Percentiles rank a stretch among this genome's conserved stretches.
Evolutionary conservation across 495 filamentous ascomycete genomes (phyloP).

Genomic region (Collariella sp.): DNA sequence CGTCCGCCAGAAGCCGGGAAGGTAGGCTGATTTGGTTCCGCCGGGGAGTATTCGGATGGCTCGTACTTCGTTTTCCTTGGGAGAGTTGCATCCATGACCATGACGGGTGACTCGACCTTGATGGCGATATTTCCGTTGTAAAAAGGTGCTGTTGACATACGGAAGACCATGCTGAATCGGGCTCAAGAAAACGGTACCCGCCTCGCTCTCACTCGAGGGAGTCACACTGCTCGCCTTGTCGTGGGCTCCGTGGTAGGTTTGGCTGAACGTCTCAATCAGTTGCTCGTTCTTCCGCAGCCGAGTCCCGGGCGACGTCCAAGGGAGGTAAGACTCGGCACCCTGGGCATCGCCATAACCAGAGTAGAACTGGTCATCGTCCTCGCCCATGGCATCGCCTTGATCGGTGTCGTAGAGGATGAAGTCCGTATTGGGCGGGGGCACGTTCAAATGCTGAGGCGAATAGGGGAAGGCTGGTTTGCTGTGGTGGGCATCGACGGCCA

Average conservation of each 20-base stretch:
- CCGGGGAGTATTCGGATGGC: neutral
- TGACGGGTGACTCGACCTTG: constrained; percentile 2
- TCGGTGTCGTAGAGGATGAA: constrained; percentile 20
- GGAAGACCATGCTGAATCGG: neutral
- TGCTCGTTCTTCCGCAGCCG: constrained; percentile 24
- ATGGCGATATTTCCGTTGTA: neutral
- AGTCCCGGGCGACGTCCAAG: constrained; percentile 28
- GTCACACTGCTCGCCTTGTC: neutral
- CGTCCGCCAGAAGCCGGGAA: neutral
- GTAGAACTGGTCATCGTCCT: constrained; percentile 17
- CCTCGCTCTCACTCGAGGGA: neutral
- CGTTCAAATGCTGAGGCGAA: constrained; percentile 1
- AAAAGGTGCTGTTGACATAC: neutral
- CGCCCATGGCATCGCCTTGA: constrained; percentile 15
- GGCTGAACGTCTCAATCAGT: constrained; percentile 21
- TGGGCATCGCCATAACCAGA: constrained; percentile 6
- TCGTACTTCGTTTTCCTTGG: constrained; percentile 6
- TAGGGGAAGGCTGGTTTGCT: neutral
- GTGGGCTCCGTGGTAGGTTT: constrained; percentile 19
- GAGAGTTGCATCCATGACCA: neutral
- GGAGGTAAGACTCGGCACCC: constrained; percentile 18
- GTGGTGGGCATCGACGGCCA: neutral
- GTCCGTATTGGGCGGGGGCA: constrained; percentile 7
- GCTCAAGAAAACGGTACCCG: constrained; percentile 17
- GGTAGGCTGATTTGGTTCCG: neutral